A percentile compares a stretch with the other conserved stretches of the same genome.
These are phyloP conservation scores for Ashbya aceris DNA, from an alignment of 1,139 yeast species.

Conservation along the genomic window DNA sequence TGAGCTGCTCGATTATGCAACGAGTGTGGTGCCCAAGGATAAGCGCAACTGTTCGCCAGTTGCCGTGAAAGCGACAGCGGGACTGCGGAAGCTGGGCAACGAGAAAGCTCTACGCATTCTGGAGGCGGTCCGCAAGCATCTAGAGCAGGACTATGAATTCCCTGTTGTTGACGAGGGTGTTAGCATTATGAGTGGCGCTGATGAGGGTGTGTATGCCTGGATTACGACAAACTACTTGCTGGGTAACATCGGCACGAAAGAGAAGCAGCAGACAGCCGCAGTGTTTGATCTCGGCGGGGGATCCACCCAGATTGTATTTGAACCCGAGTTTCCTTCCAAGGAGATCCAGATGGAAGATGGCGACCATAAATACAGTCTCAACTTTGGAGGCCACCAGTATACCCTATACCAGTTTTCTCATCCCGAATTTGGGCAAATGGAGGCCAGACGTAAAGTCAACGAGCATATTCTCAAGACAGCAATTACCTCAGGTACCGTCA, in stretches of 20 bases:
- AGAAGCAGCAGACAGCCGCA: slow-evolving; percentile 78
- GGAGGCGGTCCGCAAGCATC: slow-evolving; percentile 62
- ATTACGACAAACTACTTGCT: slow-evolving; percentile 86
- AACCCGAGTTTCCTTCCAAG: slow-evolving; percentile 54
- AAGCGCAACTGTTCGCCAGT: slow-evolving; percentile 78
- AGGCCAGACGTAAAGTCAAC: slow-evolving; percentile 82
- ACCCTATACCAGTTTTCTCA: slow-evolving; percentile 91
- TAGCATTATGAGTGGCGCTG: slow-evolving; percentile 88
- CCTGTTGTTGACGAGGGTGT: slow-evolving; percentile 82
- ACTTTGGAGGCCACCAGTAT: slow-evolving; percentile 74
- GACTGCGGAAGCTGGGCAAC: slow-evolving; percentile 77
- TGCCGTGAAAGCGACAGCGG: slow-evolving; percentile 97
- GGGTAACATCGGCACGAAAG: slow-evolving; percentile 79
- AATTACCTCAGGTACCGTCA: slow-evolving; percentile 34
- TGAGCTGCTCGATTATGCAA: slow-evolving; percentile 64
- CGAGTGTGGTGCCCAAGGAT: slow-evolving; percentile 63
- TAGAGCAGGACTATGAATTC: slow-evolving; percentile 77
- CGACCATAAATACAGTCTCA: slow-evolving; percentile 74
- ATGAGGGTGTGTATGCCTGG: slow-evolving; percentile 99
- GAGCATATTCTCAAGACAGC: slow-evolving; percentile 44
- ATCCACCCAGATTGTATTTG: slow-evolving; percentile 95
- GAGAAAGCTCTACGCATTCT: slow-evolving; percentile 62
- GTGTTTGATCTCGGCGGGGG: slow-evolving; percentile 98
- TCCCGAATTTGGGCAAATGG: slow-evolving; percentile 90
- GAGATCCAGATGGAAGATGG: slow-evolving; percentile 67